Evolutionary conservation across 2,329 filamentous ascomycete genomes (phyloP), one percentile per base, ranked within the genome.

Genomic region (Talaromyces albobiverticillius): DNA sequence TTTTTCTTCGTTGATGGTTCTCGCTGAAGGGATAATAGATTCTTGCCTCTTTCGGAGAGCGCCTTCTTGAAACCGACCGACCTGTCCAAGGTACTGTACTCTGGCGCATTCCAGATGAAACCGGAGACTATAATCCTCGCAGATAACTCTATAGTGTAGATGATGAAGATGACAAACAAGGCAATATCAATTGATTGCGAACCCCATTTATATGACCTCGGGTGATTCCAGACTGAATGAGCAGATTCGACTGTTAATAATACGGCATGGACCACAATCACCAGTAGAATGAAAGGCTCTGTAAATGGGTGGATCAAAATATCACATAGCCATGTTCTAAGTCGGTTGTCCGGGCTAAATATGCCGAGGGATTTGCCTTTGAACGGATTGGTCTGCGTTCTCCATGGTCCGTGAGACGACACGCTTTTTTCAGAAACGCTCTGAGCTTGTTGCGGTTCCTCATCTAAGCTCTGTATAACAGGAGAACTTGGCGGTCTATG

Each of bases 51-150:
- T 57, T 89, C 86, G 40, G 84, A 76, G 18, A 96, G 76, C 10
- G 87, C 89, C 59, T 86, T 85, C 50, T 83, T 84, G 8, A 96
- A 73, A 10, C 91, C 89, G 29, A 86, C 79, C 60, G 87, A 83
- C 51, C 89, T 83, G 69, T 95, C 89, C 58, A 95, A 88, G 4
- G 91, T 95, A 71, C 90, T 96, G 71, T 96, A 96, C 67, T 96
- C 92, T 8, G 84, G 77, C 1, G 94, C 89, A 67, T 99, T 99
- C 60, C 95, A 78, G 29, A 99, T 79, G 62, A 99, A 88, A 0
- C 94, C 95, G 0, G 94, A 99, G 0, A 99, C 95, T 57, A 99
- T 87, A 40, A 92, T 86, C 53, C 92, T 88, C 57, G 89, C 85
- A 53, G 87, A 76, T 32, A 95, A 81, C 71, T 99, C 95, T 20